These are phyloP conservation scores for Aaosphaeria arxii DNA, from an alignment of 2,329 filamentous ascomycete species.

Conservation along the genomic window DNA sequence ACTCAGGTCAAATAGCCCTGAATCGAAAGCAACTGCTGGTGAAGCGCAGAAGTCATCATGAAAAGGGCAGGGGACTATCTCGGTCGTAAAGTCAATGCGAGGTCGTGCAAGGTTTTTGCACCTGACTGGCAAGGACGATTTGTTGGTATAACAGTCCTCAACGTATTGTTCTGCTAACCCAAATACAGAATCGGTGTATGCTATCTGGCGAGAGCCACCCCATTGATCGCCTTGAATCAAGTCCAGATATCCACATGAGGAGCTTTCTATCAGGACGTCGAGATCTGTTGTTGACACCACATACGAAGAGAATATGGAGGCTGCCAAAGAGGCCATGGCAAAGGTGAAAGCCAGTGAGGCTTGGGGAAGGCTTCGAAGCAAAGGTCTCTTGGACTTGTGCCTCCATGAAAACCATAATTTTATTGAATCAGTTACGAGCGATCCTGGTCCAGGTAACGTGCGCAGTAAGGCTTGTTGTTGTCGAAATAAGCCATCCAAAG, in stretches of 20 bases:
- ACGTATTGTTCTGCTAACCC: too few relatives aligned
- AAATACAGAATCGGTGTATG: too few relatives aligned
- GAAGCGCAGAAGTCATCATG: background rate
- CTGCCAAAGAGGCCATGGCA: background rate
- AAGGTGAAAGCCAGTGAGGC: background rate
- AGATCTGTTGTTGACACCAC: background rate
- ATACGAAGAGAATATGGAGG: background rate
- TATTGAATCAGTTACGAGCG: slow-evolving; percentile 7
- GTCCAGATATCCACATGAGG: background rate
- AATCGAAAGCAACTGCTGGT: background rate
- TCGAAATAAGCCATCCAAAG: slow-evolving; percentile 8
- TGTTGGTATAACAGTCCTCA: too few relatives aligned
- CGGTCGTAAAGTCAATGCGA: too few relatives aligned
- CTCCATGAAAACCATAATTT: slow-evolving; percentile 12
- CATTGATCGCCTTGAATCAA: too few relatives aligned
- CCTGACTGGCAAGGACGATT: too few relatives aligned
- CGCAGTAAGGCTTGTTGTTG: slow-evolving; percentile 12
- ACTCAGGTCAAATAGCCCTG: background rate
- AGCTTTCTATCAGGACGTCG: background rate
- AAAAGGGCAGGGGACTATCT: background rate
- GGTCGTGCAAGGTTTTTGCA: too few relatives aligned
- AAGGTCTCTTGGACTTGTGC: slow-evolving; percentile 3
- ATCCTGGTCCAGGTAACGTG: slow-evolving; percentile 8
- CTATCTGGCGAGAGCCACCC: too few relatives aligned
- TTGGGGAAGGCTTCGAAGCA: slow-evolving; percentile 5